Evolutionary conservation across 2,329 filamentous ascomycete species (phyloP).

Genomic region (Gaeumannomyces sp.): DNA sequence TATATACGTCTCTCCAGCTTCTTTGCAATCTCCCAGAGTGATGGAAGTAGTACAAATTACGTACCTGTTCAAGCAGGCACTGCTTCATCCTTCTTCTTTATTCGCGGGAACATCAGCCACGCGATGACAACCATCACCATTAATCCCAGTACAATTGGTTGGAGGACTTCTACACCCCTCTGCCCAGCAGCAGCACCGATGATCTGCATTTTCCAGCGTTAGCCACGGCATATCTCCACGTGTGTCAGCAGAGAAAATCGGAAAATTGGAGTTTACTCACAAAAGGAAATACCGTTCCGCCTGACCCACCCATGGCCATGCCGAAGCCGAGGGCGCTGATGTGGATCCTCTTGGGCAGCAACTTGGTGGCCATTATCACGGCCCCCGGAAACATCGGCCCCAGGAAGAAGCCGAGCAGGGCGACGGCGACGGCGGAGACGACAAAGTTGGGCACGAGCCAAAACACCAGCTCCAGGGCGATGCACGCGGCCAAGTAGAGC

Average conservation of each 20-base stretch:
- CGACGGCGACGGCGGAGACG: conserved; percentile 65
- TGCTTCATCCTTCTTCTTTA: conserved; percentile 28
- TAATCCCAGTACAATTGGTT: conserved; percentile 49
- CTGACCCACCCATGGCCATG: conserved; percentile 66
- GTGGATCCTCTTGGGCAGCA: conserved; percentile 41
- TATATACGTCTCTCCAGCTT: too few species aligned
- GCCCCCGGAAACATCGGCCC: conserved; percentile 72
- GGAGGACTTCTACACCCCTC: conserved; percentile 48
- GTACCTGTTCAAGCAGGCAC: background rate
- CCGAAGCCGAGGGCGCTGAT: conserved; percentile 73
- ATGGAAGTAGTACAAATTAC: background rate
- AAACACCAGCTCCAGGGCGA: conserved; percentile 65
- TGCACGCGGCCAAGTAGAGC: conserved; percentile 59
- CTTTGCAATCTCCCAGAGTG: too few species aligned
- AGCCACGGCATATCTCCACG: background rate
- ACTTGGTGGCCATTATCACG: conserved; percentile 63
- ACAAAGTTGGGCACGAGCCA: conserved; percentile 77
- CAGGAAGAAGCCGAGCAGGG: conserved; percentile 71
- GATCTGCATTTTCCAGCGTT: background rate
- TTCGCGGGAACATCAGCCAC: conserved; percentile 40
- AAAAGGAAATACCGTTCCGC: conserved; percentile 62
- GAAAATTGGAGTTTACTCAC: conserved; percentile 22
- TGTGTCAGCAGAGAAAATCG: too few species aligned
- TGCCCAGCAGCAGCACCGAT: conserved; percentile 59
- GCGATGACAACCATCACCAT: conserved; percentile 36